phyloP scores from a whole-genome alignment of 495 filamentous ascomycete genomes.

The Podospora didyma region DNA sequence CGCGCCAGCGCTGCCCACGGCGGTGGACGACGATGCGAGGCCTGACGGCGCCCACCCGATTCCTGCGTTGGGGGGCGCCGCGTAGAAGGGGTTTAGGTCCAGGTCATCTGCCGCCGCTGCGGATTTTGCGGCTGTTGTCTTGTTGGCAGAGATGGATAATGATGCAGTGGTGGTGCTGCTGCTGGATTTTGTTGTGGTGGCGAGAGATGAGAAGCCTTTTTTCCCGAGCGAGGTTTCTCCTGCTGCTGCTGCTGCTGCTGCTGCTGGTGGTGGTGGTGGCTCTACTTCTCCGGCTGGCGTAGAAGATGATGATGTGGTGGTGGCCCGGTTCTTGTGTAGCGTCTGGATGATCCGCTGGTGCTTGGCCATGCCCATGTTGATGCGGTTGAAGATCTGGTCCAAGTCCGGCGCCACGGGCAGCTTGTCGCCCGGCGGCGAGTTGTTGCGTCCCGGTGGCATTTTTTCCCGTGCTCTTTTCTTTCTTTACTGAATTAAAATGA shows the following conservation, averaged over 20 bases:
- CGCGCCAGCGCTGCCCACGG: constrained; percentile 4
- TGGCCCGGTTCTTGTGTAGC: constrained; percentile 9
- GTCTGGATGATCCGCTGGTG: constrained; percentile 10
- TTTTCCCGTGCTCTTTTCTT: neutral
- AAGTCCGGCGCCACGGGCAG: constrained; percentile 28
- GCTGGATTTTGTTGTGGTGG: neutral
- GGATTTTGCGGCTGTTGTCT: neutral
- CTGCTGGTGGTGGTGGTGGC: constrained; percentile 4
- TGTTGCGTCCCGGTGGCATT: neutral
- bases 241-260: neutral
- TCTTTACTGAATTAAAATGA: too few species aligned
- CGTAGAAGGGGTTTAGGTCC: constrained; percentile 23
- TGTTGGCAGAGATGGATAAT: neutral
- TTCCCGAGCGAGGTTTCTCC: neutral
- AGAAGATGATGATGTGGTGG: neutral
- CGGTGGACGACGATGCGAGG: neutral
- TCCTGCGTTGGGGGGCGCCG: constrained; percentile 34
- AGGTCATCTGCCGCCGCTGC: constrained; percentile 9
- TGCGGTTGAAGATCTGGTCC: constrained; percentile 33
- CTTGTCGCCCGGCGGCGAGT: neutral
- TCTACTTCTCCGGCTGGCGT: too few species aligned
- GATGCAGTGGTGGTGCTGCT: neutral
- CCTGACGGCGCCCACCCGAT: constrained; percentile 22
- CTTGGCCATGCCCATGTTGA: constrained; percentile 19
- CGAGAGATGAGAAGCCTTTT: constrained; percentile 18